Conservation (phyloP, 768 basidiomycete genomes). For the Daedaleopsis nitida region DNA sequence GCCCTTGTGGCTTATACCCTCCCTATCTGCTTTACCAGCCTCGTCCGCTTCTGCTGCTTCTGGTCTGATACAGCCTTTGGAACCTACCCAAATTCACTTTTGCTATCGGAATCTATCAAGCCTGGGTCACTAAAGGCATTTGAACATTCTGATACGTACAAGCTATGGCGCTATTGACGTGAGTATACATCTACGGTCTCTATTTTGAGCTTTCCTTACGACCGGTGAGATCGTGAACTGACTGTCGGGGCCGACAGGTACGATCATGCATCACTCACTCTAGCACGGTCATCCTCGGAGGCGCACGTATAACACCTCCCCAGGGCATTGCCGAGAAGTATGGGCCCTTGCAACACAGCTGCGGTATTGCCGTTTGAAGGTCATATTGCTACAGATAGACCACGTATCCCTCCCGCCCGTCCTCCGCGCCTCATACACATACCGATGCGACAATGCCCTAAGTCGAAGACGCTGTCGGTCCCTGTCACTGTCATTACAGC, state of each 20-base stretch:
- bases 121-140: not conserved
- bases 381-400: too few species aligned
- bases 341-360: not conserved
- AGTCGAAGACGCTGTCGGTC: not conserved
- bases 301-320: too few species aligned
- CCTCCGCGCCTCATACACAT: slow-evolving; percentile 1
- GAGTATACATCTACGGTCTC: too few species aligned
- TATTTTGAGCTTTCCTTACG: too few species aligned
- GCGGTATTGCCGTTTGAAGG: not conserved
- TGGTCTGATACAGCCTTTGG: too few species aligned
- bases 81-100: too few species aligned
- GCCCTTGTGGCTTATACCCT: too few species aligned
- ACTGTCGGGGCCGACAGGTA: slow-evolving; percentile 3
- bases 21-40: too few species aligned
- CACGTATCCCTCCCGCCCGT: not conserved
- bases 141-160: too few species aligned
- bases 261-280: not conserved
- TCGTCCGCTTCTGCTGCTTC: too few species aligned
- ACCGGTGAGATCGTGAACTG: not conserved
- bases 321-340: not conserved
- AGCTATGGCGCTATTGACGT: too few species aligned
- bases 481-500: not conserved
- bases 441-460: not conserved
- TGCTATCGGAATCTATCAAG: too few species aligned
- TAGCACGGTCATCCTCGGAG: not conserved